phyloP scores from a whole-genome alignment of 2,329 filamentous ascomycete genomes.

The Apiospora sp. region DNA sequence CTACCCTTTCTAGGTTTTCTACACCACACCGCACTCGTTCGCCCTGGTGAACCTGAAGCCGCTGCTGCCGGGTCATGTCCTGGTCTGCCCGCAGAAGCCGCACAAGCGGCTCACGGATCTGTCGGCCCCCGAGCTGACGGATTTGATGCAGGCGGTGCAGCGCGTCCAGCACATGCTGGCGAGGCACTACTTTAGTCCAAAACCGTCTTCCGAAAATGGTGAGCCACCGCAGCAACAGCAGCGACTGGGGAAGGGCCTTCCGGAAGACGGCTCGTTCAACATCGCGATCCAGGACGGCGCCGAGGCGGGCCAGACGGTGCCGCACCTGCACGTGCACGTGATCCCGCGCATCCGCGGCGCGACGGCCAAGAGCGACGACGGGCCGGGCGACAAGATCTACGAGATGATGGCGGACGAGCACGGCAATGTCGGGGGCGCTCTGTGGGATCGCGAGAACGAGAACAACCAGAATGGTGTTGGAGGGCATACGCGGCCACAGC shows the following conservation, averaged over 20 bases:
- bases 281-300: conserved; percentile 93
- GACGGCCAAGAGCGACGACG: conserved; percentile 38
- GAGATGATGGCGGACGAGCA: conserved; percentile 82
- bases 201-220: conserved; percentile 24
- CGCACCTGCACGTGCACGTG: conserved; percentile 87
- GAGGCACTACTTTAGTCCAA: conserved; percentile 57
- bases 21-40: conserved; percentile 80
- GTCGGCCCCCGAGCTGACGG: conserved; percentile 72
- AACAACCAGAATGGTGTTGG: conserved; percentile 32
- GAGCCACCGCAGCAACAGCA: background rate
- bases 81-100: conserved; percentile 78
- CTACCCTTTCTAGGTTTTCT: conserved; percentile 75
- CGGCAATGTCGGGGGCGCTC: conserved; percentile 78
- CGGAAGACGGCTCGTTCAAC: conserved; percentile 79
- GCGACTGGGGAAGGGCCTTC: conserved; percentile 25
- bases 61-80: conserved; percentile 89
- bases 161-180: conserved; percentile 80
- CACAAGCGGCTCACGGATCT: conserved; percentile 81
- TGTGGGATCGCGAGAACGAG: conserved; percentile 60
- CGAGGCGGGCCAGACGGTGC: conserved; percentile 91
- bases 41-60: conserved; percentile 96
- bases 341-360: conserved; percentile 43
- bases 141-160: conserved; percentile 89
- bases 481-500: conserved; percentile 49
- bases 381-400: conserved; percentile 66